Conservation (phyloP, 371 early-diverging fungal species). For the Lichtheimia ramosa region DNA sequence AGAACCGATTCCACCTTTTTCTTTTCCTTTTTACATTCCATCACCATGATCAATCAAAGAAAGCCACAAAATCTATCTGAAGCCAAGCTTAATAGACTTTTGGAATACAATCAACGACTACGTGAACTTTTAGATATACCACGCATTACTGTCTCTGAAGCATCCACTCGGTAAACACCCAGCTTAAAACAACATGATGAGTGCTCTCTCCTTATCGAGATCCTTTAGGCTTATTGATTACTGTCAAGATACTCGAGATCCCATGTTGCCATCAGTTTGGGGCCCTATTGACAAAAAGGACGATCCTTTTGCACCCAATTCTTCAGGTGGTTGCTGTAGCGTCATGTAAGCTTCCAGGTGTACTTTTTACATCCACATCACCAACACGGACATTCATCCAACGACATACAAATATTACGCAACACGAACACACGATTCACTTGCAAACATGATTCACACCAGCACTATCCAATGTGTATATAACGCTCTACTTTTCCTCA, state of each 20-base stretch:
- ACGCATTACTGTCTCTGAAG: conserved; percentile 79
- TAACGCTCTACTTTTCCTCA: background rate
- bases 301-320: conserved; percentile 76
- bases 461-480: too few species aligned
- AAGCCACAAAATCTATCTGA: conserved; percentile 56
- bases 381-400: too few species aligned
- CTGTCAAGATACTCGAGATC: conserved; percentile 61
- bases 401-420: background rate
- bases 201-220: background rate
- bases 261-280: conserved; percentile 80
- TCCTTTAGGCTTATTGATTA: conserved; percentile 49
- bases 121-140: conserved; percentile 79
- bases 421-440: background rate
- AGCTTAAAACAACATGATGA: background rate
- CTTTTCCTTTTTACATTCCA: too few species aligned
- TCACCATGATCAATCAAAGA: background rate
- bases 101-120: conserved; percentile 76
- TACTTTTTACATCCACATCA: too few species aligned
- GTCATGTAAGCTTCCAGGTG: conserved; percentile 26
- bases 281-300: conserved; percentile 71
- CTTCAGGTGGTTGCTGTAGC: conserved; percentile 42
- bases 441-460: too few species aligned
- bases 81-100: conserved; percentile 69
- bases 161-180: conserved; percentile 25
- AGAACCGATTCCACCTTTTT: too few species aligned